A percentile compares a stretch with the other conserved stretches of the same genome.
phyloP scores from a whole-genome alignment of 306 rosid species.

The Dryas drummondii region DNA sequence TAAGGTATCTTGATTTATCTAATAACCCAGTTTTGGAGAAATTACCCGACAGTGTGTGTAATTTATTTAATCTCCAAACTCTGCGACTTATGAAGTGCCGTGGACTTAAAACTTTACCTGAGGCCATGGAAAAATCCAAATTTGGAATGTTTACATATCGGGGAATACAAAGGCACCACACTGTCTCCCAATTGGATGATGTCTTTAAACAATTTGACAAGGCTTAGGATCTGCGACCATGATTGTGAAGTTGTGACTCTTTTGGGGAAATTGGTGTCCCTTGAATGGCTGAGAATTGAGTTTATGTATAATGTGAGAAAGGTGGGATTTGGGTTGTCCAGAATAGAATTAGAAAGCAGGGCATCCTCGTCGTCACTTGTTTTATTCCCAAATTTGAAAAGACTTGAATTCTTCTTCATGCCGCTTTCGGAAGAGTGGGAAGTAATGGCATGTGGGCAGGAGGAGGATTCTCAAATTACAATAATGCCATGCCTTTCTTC shows the following conservation, averaged over 20 bases:
- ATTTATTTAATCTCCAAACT: no score
- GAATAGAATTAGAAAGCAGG: not conserved
- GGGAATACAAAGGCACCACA: no score
- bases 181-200: no score
- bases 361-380: not conserved
- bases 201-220: not conserved
- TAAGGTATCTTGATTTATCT: no score
- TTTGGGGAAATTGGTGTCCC: not conserved
- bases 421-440: not conserved
- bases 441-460: no score
- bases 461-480: not conserved
- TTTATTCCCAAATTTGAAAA: not conserved
- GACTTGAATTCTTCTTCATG: not conserved
- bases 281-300: not conserved
- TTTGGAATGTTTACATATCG: no score
- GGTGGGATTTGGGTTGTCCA: not conserved
- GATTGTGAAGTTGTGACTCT: not conserved
- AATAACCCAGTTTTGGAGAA: no score
- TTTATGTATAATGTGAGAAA: not conserved
- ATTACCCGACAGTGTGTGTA: no score
- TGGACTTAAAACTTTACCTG: no score
- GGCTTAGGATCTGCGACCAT: not conserved
- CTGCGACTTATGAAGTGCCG: no score
- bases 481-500: constrained; percentile 8
- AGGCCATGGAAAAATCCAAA: no score